Percentiles rank a stretch among this genome's conserved stretches.
phyloP scores from a whole-genome alignment of 2,329 filamentous ascomycete genomes.

The Trichoderma hamatum region DNA sequence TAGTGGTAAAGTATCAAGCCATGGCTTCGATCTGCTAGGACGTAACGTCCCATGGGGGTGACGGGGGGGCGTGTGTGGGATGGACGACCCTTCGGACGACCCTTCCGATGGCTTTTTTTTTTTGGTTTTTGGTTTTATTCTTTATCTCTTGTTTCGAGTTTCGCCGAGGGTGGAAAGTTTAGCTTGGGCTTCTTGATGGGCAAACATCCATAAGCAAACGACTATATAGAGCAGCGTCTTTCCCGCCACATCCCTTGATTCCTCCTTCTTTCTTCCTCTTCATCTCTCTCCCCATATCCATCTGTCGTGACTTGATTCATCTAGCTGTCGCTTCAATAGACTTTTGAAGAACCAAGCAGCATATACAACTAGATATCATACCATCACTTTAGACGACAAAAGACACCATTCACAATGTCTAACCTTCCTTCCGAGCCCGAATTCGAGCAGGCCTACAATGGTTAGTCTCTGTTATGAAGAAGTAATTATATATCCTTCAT shows the following conservation, averaged over 20 bases:
- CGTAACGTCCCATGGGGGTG: slow-evolving; percentile 20
- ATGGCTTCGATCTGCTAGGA: background rate
- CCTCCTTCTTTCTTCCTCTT: background rate
- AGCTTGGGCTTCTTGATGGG: background rate
- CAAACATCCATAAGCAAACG: background rate
- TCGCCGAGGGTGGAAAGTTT: slow-evolving; percentile 2
- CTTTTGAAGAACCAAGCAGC: background rate
- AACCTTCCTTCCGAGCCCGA: slow-evolving; percentile 88
- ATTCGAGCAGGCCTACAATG: slow-evolving; percentile 98
- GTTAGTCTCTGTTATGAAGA: slow-evolving; percentile 51
- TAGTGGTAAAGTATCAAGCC: background rate
- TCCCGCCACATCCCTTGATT: background rate
- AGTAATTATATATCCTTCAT: background rate
- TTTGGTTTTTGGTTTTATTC: background rate
- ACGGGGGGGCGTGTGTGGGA: background rate
- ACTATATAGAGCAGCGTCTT: slow-evolving; percentile 2
- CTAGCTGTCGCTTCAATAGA: background rate
- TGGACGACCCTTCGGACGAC: background rate
- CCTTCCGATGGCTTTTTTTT: background rate
- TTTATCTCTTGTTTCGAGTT: background rate
- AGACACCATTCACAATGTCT: slow-evolving; percentile 61
- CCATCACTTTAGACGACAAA: background rate
- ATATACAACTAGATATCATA: background rate
- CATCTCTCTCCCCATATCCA: background rate
- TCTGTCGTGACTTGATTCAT: background rate